A percentile compares a stretch with the other conserved stretches of the same genome.
phyloP scores from a whole-genome alignment of 2,329 filamentous ascomycete genomes.

The Pseudogymnoascus sp. region DNA sequence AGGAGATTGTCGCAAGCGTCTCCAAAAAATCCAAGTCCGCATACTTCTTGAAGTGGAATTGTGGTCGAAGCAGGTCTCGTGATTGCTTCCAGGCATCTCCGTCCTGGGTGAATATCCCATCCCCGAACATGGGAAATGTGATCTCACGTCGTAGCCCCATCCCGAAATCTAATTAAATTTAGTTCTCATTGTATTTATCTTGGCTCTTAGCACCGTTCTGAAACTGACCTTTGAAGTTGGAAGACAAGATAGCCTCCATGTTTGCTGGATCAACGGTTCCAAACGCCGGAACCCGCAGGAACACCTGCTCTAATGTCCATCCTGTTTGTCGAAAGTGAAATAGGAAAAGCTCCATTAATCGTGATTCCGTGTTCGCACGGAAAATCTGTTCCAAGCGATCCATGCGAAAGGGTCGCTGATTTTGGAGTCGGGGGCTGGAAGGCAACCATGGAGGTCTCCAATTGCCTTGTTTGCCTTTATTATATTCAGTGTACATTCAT shows the following conservation, averaged over 20 bases:
- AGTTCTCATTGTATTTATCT: not conserved
- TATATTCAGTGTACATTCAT: not conserved
- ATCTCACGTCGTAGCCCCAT: conserved; percentile 23
- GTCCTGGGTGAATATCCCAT: conserved; percentile 32
- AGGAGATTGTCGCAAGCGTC: conserved; percentile 30
- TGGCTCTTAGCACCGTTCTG: not conserved
- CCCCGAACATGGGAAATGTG: conserved; percentile 26
- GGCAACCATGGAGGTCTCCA: conserved; percentile 10
- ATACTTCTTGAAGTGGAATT: conserved; percentile 29
- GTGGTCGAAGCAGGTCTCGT: conserved; percentile 29
- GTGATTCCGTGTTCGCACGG: conserved; percentile 24
- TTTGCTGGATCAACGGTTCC: conserved; percentile 25
- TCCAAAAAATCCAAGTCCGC: conserved; percentile 28
- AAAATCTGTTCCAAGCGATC: conserved; percentile 31
- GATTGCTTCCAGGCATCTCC: conserved; percentile 27
- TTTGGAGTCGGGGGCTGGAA: conserved; percentile 22
- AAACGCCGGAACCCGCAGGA: conserved; percentile 24
- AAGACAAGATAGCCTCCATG: conserved; percentile 24
- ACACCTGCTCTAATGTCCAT: conserved; percentile 21
- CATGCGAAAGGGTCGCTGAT: conserved; percentile 29
- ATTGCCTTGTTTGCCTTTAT: not conserved
- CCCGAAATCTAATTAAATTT: conserved; percentile 21
- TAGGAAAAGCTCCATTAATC: conserved; percentile 29
- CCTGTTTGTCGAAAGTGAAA: conserved; percentile 22
- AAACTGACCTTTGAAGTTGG: conserved; percentile 18